Percentiles rank a stretch among this genome's conserved stretches.
Evolutionary conservation across 768 basidiomycete species (phyloP).

Genomic region (Suillus ampliporus): DNA sequence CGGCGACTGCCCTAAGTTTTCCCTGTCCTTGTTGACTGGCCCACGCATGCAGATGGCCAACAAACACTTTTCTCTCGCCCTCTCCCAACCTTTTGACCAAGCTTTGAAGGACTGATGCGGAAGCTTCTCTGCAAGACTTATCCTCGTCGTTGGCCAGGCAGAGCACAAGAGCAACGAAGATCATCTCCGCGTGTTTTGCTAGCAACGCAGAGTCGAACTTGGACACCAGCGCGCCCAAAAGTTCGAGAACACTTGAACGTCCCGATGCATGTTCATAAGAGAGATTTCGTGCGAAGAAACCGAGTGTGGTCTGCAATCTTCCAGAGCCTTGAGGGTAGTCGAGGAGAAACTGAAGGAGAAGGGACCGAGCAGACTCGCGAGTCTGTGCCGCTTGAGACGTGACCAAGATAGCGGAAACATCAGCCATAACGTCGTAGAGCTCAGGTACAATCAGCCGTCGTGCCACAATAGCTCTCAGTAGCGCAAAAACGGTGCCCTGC

Average conservation of each 20-base stretch:
- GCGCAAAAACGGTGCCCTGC: slow-evolving; percentile 84
- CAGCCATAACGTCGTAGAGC: slow-evolving; percentile 97
- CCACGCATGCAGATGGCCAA: slow-evolving; percentile 84
- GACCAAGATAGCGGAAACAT: slow-evolving; percentile 89
- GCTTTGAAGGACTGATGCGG: slow-evolving; percentile 78
- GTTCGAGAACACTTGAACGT: slow-evolving; percentile 90
- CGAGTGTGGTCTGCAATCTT: slow-evolving; percentile 85
- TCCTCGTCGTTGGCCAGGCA: slow-evolving; percentile 95
- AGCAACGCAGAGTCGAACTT: slow-evolving; percentile 84
- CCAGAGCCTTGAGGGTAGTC: slow-evolving; percentile 98
- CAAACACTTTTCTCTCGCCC: slow-evolving; percentile 56
- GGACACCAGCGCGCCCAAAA: slow-evolving; percentile 79
- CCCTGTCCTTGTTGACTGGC: slow-evolving; percentile 62
- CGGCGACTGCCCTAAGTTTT: slow-evolving; percentile 71
- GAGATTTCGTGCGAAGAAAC: slow-evolving; percentile 90
- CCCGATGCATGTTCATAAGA: slow-evolving; percentile 92
- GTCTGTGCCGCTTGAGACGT: slow-evolving; percentile 91
- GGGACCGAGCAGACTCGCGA: slow-evolving; percentile 88
- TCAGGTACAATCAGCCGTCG: slow-evolving; percentile 94
- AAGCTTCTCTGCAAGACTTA: slow-evolving; percentile 87
- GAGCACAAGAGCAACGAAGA: slow-evolving; percentile 93
- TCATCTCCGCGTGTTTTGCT: slow-evolving; percentile 81
- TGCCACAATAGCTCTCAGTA: slow-evolving; percentile 89
- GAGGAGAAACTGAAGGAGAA: slow-evolving; percentile 91
- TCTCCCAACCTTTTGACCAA: slow-evolving; percentile 75